phyloP scores from a whole-genome alignment of 257 asterid species.

The Fraxinus pennsylvanica region DNA sequence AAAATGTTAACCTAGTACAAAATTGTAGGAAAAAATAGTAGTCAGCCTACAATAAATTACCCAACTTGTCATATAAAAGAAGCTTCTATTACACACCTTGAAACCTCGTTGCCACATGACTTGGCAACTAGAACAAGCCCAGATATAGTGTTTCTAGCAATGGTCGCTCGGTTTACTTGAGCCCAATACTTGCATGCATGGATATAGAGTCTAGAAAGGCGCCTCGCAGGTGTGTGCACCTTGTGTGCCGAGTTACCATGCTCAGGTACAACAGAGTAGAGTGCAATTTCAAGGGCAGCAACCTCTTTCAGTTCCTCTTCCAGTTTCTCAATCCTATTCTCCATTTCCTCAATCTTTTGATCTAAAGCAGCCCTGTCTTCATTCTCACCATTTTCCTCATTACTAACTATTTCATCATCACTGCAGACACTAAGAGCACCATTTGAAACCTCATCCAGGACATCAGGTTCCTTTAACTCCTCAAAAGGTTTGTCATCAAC shows the following conservation, averaged over 20 bases:
- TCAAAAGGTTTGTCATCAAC: conserved; percentile 46
- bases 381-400: conserved; percentile 39
- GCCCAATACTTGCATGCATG: conserved; percentile 87
- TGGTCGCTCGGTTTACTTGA: conserved; percentile 72
- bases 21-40: conserved; percentile 21
- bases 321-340: conserved; percentile 69
- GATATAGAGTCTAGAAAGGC: conserved; percentile 78
- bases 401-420: conserved; percentile 50
- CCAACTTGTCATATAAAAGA: conserved; percentile 18
- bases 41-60: conserved; percentile 24
- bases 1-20: conserved; percentile 72
- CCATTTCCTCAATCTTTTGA: conserved; percentile 77
- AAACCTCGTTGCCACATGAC: conserved; percentile 88
- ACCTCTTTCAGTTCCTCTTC: conserved; percentile 91
- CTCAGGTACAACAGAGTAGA: conserved; percentile 91
- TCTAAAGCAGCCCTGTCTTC: conserved; percentile 44
- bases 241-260: conserved; percentile 94
- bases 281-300: conserved; percentile 88
- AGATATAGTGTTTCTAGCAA: conserved; percentile 80
- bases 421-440: conserved; percentile 44
- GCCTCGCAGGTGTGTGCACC: conserved; percentile 94
- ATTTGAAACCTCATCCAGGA: conserved; percentile 49
- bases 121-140: conserved; percentile 85
- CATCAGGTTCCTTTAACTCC: conserved; percentile 46
- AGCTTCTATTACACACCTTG: conserved; percentile 57